Evolutionary conservation across 1,284 basidiomycete genomes (phyloP).

Genomic region (Amylostereum chailletii): DNA sequence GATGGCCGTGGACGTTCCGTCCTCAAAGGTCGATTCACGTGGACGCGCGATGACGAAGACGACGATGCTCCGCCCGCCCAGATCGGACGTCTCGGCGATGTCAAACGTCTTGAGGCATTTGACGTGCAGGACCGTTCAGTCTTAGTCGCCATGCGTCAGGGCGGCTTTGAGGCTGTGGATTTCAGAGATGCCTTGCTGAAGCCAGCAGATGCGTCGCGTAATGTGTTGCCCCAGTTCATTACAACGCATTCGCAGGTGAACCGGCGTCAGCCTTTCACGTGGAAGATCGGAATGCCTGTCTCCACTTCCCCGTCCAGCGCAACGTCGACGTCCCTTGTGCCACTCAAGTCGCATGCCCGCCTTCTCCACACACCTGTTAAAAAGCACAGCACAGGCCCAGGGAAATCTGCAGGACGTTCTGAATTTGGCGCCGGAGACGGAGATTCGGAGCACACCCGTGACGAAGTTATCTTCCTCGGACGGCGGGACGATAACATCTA

Average conservation of each 20-base stretch:
- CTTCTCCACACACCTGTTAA: conserved; percentile 27
- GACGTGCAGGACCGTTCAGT: conserved; percentile 66
- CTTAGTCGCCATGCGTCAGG: conserved; percentile 73
- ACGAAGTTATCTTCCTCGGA: conserved; percentile 72
- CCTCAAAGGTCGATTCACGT: conserved; percentile 67
- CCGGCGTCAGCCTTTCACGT: conserved; percentile 63
- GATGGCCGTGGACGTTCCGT: conserved; percentile 77
- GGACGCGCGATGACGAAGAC: conserved; percentile 61
- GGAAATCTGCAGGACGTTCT: conserved; percentile 38
- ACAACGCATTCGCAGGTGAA: conserved; percentile 51
- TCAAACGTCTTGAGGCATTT: conserved; percentile 71
- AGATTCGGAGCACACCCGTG: conserved; percentile 43
- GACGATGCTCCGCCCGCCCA: conserved; percentile 27
- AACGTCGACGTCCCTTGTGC: conserved; percentile 27
- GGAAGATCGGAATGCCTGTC: conserved; percentile 69
- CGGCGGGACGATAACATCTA: conserved; percentile 68
- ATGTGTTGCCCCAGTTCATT: conserved; percentile 55
- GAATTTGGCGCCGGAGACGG: conserved; percentile 45
- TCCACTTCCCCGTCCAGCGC: conserved; percentile 29
- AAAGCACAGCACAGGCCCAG: conserved; percentile 40
- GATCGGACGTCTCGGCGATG: conserved; percentile 58
- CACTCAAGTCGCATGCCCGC: conserved; percentile 26
- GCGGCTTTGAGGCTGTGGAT: conserved; percentile 72
- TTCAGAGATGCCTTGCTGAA: conserved; percentile 65
- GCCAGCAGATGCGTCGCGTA: conserved; percentile 69